Conservation (phyloP, 1,284 basidiomycete species). For the Trichosporon sp. region DNA sequence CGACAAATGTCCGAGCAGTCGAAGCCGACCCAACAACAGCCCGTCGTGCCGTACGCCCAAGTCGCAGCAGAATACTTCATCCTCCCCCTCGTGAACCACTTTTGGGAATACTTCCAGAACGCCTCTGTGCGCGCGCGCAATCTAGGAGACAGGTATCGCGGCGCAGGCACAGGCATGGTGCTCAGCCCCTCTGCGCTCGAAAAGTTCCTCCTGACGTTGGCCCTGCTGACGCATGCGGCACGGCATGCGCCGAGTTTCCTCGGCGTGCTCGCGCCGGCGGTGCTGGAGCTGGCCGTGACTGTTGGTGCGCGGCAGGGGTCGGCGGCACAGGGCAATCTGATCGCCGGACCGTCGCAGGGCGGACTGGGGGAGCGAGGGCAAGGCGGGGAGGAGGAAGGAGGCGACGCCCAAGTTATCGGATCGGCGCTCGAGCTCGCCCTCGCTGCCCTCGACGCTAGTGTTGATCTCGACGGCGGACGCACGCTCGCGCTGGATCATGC, state of each 20-base stretch:
- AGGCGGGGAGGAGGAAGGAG: conserved; percentile 9
- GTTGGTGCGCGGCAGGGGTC: conserved; percentile 61
- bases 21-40: conserved; percentile 10
- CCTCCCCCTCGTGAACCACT: conserved; percentile 78
- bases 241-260: conserved; percentile 73
- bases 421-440: conserved; percentile 71
- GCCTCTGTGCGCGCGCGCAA: conserved; percentile 62
- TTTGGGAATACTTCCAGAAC: conserved; percentile 83
- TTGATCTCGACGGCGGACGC: conserved; percentile 69
- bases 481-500: conserved; percentile 69
- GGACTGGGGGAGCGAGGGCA: not conserved
- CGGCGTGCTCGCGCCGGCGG: conserved; percentile 68
- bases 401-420: conserved; percentile 64
- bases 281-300: conserved; percentile 72
- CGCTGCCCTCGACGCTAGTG: conserved; percentile 65
- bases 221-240: conserved; percentile 74
- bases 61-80: conserved; percentile 81
- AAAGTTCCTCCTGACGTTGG: conserved; percentile 68
- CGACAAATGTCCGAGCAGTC: conserved; percentile 1
- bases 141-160: conserved; percentile 54
- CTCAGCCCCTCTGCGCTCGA: conserved; percentile 68
- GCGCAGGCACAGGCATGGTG: conserved; percentile 72
- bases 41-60: conserved; percentile 56
- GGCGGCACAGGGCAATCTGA: not conserved
- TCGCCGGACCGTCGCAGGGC: not conserved